Evolutionary conservation across 164 flowering plant species (phyloP).

Genomic region (Piper longum): DNA sequence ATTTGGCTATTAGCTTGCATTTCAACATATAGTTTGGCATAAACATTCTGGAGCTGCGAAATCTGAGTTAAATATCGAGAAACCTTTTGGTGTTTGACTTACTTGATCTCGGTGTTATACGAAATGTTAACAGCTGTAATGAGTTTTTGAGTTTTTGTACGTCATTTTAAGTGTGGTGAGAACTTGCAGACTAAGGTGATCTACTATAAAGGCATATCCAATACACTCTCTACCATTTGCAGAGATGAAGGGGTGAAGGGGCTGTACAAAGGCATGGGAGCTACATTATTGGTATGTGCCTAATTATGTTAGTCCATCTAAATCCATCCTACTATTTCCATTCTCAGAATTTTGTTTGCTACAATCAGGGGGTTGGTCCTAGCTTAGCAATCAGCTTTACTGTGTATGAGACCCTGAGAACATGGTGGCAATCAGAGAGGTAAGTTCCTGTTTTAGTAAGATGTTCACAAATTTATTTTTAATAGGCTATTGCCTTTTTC

Average conservation of each 20-base stretch:
- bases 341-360: background rate
- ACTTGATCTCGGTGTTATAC: too few species aligned
- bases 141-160: background rate
- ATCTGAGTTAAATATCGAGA: too few species aligned
- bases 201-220: slow-evolving; percentile 58
- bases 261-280: slow-evolving; percentile 79
- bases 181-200: slow-evolving; percentile 39
- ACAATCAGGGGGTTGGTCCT: slow-evolving; percentile 76
- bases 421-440: slow-evolving; percentile 56
- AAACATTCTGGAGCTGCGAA: background rate
- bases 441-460: slow-evolving; percentile 9
- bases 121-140: too few species aligned
- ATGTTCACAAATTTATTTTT: background rate
- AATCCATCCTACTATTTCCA: background rate
- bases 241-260: slow-evolving; percentile 62
- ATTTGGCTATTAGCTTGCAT: too few species aligned
- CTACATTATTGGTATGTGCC: slow-evolving; percentile 57
- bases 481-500: background rate
- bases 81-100: too few species aligned
- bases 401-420: slow-evolving; percentile 58
- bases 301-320: background rate
- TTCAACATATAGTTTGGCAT: too few species aligned
- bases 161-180: background rate
- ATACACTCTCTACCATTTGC: slow-evolving; percentile 55
- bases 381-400: slow-evolving; percentile 78